Evolutionary conservation across 495 filamentous ascomycete genomes (phyloP), one percentile per base, ranked within the genome.

Genomic region (Penicillium pancosmium): DNA sequence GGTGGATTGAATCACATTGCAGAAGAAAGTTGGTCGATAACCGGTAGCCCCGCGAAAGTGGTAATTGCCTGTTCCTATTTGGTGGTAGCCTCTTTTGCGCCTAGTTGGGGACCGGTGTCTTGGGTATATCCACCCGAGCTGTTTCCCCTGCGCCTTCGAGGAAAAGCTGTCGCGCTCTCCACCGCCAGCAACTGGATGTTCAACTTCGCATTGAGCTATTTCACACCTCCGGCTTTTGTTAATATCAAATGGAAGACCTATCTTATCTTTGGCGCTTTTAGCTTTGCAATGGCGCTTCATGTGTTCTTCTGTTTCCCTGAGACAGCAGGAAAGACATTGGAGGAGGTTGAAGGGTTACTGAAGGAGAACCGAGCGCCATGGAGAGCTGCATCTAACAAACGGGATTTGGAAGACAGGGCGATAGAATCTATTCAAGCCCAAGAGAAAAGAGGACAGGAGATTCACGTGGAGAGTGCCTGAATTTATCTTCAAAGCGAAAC

Each of bases 281-380:
- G 85, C 70, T 84, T 84, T 54, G 75, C 77, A 56, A 91, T 90
- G 85, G 81, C 83, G 50, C 66, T 90, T 18, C 91, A 93, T 66
- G 82, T 86, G 15, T 91, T 84, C 76, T 91, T 93, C 73, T 73
- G 89, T 62, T 91, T 93, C 79, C 91, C 90, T 1, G 90, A 94
- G 73, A 93, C 90, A 0, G 80, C 83, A 16, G 89, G 89, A 50
- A 91, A 91, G 79, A 87, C 89, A 13, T 80, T 93, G 6, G 91
- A 92, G 60, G 89, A 93, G 64, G 79, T 91, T 16, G 87, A 88
- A 27, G 46, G 46, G 23, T 10, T 31, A 9, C 21, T 48, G 19
- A 27, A 27, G 3, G 19, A 10, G 15, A 27, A 27, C 15, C 46
- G 46, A 25, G 10, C 46, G 21, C 19, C 46, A 10, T 48, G 46